These are phyloP conservation scores for Meredithiella fracta DNA, from an alignment of 2,329 filamentous ascomycete genomes.

Conservation along the genomic window DNA sequence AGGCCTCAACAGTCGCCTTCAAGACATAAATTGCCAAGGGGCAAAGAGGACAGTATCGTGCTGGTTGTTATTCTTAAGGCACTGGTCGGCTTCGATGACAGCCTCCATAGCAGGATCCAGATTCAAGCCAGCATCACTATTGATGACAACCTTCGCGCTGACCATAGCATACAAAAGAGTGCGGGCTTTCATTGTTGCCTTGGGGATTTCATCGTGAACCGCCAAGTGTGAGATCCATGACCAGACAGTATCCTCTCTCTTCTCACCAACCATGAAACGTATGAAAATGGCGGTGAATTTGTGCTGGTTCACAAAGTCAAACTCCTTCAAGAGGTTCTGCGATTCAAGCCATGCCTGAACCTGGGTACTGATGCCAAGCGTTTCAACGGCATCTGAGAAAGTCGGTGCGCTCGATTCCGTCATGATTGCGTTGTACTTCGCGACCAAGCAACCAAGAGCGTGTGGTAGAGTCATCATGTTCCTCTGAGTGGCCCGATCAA, in stretches of 20 bases:
- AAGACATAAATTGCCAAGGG: conserved; percentile 33
- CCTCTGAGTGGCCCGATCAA: conserved; percentile 37
- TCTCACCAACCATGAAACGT: conserved; percentile 36
- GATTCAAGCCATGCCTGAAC: conserved; percentile 39
- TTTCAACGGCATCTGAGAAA: conserved; percentile 22
- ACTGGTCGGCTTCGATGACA: conserved; percentile 30
- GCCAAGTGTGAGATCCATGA: conserved; percentile 32
- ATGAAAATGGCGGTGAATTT: conserved; percentile 26
- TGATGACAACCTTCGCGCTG: conserved; percentile 23
- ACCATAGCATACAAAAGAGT: conserved; percentile 27
- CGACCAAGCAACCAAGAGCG: conserved; percentile 36
- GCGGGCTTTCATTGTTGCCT: conserved; percentile 18
- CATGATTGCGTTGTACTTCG: conserved; percentile 28
- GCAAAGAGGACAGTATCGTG: conserved; percentile 23
- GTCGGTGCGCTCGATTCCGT: conserved; percentile 21
- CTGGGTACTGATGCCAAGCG: conserved; percentile 29
- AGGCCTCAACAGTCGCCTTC: conserved; percentile 35
- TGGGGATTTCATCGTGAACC: conserved; percentile 16
- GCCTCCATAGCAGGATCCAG: conserved; percentile 34
- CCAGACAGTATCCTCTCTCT: conserved; percentile 35
- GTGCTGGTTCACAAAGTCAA: conserved; percentile 29
- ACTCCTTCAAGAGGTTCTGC: conserved; percentile 29
- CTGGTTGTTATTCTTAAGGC: conserved; percentile 24
- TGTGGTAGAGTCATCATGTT: conserved; percentile 39
- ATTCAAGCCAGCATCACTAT: conserved; percentile 18